Evolutionary conservation across 2,329 filamentous ascomycete species (phyloP).

Genomic region (Colletotrichum godetiae): DNA sequence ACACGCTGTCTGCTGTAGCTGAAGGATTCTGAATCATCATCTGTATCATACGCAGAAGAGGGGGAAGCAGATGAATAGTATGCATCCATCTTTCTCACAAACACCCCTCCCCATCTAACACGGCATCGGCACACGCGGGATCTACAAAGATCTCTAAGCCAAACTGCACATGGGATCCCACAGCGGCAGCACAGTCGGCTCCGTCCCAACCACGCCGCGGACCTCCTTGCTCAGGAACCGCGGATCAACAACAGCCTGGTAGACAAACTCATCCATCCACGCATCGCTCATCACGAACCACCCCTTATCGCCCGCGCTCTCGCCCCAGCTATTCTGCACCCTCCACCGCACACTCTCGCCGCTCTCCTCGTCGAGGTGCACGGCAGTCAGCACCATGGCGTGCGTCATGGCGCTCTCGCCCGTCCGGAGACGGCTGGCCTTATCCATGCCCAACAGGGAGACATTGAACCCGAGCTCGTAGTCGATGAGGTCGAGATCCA

Average conservation of each 20-base stretch:
- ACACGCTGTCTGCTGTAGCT: conserved; percentile 10
- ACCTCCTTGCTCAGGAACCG: conserved; percentile 74
- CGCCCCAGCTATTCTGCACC: conserved; percentile 89
- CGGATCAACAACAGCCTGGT: conserved; percentile 87
- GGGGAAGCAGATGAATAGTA: neutral
- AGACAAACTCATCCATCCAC: conserved; percentile 85
- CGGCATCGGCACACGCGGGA: neutral
- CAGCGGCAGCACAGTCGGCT: conserved; percentile 76
- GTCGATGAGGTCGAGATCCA: conserved; percentile 82
- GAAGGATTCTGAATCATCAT: neutral
- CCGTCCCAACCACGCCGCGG: conserved; percentile 75
- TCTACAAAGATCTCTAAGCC: conserved; percentile 55
- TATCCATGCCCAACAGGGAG: conserved; percentile 77
- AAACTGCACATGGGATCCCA: conserved; percentile 87
- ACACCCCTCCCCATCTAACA: neutral
- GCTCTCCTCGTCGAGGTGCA: conserved; percentile 77
- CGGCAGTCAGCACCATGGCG: conserved; percentile 90
- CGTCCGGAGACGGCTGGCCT: conserved; percentile 78
- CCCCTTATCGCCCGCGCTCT: conserved; percentile 76
- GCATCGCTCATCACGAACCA: conserved; percentile 91
- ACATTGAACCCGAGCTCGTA: conserved; percentile 89
- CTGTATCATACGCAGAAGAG: neutral
- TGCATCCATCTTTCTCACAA: neutral
- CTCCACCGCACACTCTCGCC: conserved; percentile 77
- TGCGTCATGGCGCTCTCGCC: conserved; percentile 90